Conservation (phyloP, 1,284 basidiomycete species). For the Puccinia novopanici region DNA sequence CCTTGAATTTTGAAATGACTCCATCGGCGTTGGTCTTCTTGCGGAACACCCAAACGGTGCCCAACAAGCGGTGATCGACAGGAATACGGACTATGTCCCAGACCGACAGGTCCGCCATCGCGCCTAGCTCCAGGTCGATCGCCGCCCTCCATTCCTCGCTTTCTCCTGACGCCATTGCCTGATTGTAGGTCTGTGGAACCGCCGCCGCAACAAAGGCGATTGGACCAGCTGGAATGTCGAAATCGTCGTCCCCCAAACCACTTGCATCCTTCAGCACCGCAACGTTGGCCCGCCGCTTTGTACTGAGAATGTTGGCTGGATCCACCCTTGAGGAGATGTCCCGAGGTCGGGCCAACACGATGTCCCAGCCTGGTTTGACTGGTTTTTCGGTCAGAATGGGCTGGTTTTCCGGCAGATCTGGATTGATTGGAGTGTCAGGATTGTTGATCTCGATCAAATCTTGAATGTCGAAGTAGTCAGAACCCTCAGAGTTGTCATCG, state of each 20-base stretch:
- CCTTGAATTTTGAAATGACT: slow-evolving; percentile 17
- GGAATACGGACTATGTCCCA: too few species aligned
- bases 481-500: too few species aligned
- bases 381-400: too few species aligned
- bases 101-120: neutral
- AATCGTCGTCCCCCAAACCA: neutral
- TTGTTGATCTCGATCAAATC: too few species aligned
- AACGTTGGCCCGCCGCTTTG: too few species aligned
- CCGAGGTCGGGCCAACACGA: slow-evolving; percentile 1
- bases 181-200: slow-evolving; percentile 7
- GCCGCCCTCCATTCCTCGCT: too few species aligned
- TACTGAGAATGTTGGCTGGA: neutral
- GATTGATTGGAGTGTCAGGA: too few species aligned
- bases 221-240: neutral
- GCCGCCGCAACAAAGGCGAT: neutral
- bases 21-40: too few species aligned
- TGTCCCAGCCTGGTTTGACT: slow-evolving; percentile 20
- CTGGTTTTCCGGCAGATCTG: too few species aligned
- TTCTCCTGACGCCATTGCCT: neutral
- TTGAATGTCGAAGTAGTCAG: too few species aligned
- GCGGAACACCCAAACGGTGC: too few species aligned
- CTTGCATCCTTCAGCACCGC: neutral
- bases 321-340: neutral
- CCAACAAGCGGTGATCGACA: too few species aligned
- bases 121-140: neutral